Evolutionary conservation across 2,329 filamentous ascomycete genomes (phyloP), one percentile per base, ranked within the genome.

Genomic region (Podosphaera xanthii): DNA sequence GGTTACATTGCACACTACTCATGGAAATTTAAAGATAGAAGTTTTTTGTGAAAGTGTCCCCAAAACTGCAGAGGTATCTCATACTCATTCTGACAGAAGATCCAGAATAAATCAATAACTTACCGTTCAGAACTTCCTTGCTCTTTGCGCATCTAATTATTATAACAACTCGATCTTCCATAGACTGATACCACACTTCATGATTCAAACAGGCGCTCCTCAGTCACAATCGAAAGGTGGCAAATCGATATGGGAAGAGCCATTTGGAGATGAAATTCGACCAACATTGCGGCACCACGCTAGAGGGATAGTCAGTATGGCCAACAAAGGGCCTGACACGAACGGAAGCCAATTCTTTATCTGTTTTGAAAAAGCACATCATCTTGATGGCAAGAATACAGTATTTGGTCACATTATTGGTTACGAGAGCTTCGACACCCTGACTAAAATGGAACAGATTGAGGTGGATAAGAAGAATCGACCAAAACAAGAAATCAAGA

Each of bases 41-140:
- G 76, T 98, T 64, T 97, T 96, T 74, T 97, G 91, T 75, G 88
- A 96, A 71, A 84, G 86, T 65, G 88, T 94, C 38, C 92, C 92
- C 62, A 90, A 91, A 71, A 95, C 92, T 0, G 85, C 89, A 63
- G 87, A 95, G 74, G 84, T 84, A 73, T 73, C 65, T 10, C 10
- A 53, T 35, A 35, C 38, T 14, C 58, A 44, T 42, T 42, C 38
- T 48, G 53, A 36, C 31, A 30, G 8, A 31, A 58, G 9, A 38
- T 34, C n/a, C 40, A 1, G 40, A 38, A 33, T 22, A 22, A 22
- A 22, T 22, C 22, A 22, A 22, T 22, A 22, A 22, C 22, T 22
- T 22, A 48, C 50, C 52, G 35, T 10, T 49, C 69, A 87, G 83
- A 94, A 94, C 74, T 94, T 94, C 72, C 82, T 94, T 64, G 87